These are phyloP conservation scores for Plasmodium inui DNA, from an alignment of 169 alveolate species.

Conservation along the genomic window DNA sequence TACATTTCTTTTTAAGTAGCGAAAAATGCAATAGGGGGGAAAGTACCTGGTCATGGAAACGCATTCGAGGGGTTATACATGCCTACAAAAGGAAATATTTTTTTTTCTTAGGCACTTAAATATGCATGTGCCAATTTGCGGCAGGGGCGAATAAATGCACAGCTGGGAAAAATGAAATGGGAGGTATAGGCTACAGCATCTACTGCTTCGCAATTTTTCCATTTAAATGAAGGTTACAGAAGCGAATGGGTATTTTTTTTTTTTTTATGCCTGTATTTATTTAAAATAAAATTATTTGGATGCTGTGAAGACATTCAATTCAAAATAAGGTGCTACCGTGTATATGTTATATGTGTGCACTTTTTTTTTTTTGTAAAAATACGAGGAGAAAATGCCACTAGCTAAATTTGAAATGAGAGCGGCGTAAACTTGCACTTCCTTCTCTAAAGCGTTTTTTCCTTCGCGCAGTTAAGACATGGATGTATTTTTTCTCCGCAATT, in stretches of 20 bases:
- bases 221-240: neutral
- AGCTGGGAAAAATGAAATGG: neutral
- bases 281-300: neutral
- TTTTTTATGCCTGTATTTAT: neutral
- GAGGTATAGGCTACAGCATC: neutral
- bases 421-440: neutral
- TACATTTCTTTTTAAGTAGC: neutral
- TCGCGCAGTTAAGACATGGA: neutral
- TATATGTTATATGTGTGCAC: neutral
- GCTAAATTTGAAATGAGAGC: neutral
- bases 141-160: neutral
- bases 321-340: neutral
- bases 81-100: neutral
- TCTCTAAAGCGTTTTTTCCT: neutral
- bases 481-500: neutral
- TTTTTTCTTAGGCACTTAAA: neutral
- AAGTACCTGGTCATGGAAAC: neutral
- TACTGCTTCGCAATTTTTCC: neutral
- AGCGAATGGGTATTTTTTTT: neutral
- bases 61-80: neutral
- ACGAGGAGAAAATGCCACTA: neutral
- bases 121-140: neutral
- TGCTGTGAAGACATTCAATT: neutral
- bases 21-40: neutral
- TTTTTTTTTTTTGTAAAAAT: neutral